Base-by-base conservation (phyloP, 73 alveolate species). In the Paramecium octaurelia region DNA sequence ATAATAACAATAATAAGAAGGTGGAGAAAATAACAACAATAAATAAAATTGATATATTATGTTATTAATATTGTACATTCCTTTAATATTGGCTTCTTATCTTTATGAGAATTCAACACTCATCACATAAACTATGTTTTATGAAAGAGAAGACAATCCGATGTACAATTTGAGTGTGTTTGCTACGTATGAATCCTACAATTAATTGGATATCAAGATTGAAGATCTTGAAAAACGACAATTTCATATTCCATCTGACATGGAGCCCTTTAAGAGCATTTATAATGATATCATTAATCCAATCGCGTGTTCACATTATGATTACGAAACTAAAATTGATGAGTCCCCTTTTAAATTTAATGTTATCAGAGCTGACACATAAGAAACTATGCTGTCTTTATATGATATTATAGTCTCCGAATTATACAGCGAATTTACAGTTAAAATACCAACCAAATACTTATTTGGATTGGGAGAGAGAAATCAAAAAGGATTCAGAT, bases 401-500 rank as follows among this genome's bases (percentile, higher is more conserved):
- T 38, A 23, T 76, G 70, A 76, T 42, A 68, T 88, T 36, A 54
- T 70, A 23, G 50, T 64, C 38, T 68, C 93, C n/a, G 83, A 88
- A 88, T 36, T 58, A 29, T 88, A 88, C 35, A 24, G 43, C 3
- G 68, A 88, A 88, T 88, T 42, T 20, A 42, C 90, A 68, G 38
- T 50, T 12, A 88, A 35, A 7, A 70, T 88, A 42, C 93, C 93
- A 2, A 69, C 93, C 10, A 69, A 69, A 57, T 71, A 94, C 43
- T 86, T 98, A 16, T 95, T 92, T 87, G 99, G 99, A 8, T 93
- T 98, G 83, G 99, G 99, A n/a, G 99, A 98, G 92, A 96, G 99
- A 96, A 95, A 95, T 64, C 69, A 86, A 80, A 60, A 93, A 90
- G 83, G 95, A 93, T 84, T 96, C 95, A 91, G 95, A 93, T 86